These are phyloP conservation scores for Peribolospora baueri DNA, from an alignment of 768 basidiomycete genomes.

Conservation along the genomic window DNA sequence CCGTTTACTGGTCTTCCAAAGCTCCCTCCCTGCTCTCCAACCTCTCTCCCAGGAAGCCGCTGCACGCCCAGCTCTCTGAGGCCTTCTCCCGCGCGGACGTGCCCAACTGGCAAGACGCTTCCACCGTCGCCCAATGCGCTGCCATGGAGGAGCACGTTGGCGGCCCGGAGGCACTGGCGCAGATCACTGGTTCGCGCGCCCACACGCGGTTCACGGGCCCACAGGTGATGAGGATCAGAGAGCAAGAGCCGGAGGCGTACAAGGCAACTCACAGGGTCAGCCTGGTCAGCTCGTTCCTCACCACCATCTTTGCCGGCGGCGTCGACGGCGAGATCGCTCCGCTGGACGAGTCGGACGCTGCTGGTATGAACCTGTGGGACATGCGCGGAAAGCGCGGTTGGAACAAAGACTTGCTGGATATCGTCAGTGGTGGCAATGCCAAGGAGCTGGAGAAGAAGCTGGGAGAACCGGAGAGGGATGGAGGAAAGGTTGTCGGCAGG, in stretches of 20 bases:
- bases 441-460: constrained; percentile 38
- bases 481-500: constrained; percentile 40
- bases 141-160: constrained; percentile 42
- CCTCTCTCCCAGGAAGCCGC: constrained; percentile 29
- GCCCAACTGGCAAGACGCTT: constrained; percentile 83
- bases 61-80: constrained; percentile 36
- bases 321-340: constrained; percentile 43
- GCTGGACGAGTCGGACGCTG: constrained; percentile 67
- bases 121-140: constrained; percentile 48
- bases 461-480: constrained; percentile 49
- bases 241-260: constrained; percentile 24
- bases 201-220: constrained; percentile 73
- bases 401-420: constrained; percentile 38
- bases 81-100: constrained; percentile 45
- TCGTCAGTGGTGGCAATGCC: constrained; percentile 35
- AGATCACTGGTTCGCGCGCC: constrained; percentile 55
- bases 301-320: constrained; percentile 38
- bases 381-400: constrained; percentile 40
- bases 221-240: constrained; percentile 48
- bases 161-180: constrained; percentile 44
- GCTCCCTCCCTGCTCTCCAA: constrained; percentile 31
- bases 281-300: constrained; percentile 57
- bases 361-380: constrained; percentile 74
- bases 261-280: constrained; percentile 29
- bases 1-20: constrained; percentile 49